A percentile compares a stretch with the other conserved stretches of the same genome.
Evolutionary conservation across 441 rosid genomes (phyloP).

Genomic region (Populus hybrid): DNA sequence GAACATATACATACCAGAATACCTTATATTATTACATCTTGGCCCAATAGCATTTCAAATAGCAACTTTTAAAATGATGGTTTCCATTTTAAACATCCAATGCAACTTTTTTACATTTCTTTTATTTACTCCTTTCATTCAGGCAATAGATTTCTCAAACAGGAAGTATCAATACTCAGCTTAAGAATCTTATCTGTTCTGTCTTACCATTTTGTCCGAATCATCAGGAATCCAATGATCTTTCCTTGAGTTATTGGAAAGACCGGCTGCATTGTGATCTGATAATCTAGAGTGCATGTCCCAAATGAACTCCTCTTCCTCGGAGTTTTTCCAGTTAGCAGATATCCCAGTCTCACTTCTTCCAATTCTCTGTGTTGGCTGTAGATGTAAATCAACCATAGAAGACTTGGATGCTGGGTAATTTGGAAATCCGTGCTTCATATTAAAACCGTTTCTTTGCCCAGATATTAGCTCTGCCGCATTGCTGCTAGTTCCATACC

Average conservation of each 20-base stretch:
- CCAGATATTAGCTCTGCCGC: conserved; percentile 48
- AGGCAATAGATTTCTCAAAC: not conserved
- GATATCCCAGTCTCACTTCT: conserved; percentile 46
- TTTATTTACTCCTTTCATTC: not conserved
- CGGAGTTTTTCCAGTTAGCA: conserved; percentile 87
- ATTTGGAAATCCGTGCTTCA: conserved; percentile 52
- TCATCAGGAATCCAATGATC: conserved; percentile 57
- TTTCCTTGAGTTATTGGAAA: conserved; percentile 47
- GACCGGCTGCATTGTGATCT: conserved; percentile 49
- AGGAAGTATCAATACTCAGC: not conserved
- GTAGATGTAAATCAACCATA: conserved; percentile 38
- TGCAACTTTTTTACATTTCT: not conserved
- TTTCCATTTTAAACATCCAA: not conserved
- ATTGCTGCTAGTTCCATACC: conserved; percentile 52
- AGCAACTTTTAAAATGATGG: not conserved
- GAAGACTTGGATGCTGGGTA: conserved; percentile 44
- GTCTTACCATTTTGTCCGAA: conserved; percentile 69
- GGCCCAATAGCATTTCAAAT: not conserved
- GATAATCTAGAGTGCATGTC: conserved; percentile 77
- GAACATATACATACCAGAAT: not conserved
- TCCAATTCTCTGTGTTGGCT: conserved; percentile 34
- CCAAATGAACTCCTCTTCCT: conserved; percentile 99
- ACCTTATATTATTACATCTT: too few relatives aligned
- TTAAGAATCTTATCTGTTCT: conserved; percentile 16
- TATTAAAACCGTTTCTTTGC: conserved; percentile 62